These are phyloP conservation scores for Russula abietina DNA, from an alignment of 768 basidiomycete genomes.

Conservation along the genomic window DNA sequence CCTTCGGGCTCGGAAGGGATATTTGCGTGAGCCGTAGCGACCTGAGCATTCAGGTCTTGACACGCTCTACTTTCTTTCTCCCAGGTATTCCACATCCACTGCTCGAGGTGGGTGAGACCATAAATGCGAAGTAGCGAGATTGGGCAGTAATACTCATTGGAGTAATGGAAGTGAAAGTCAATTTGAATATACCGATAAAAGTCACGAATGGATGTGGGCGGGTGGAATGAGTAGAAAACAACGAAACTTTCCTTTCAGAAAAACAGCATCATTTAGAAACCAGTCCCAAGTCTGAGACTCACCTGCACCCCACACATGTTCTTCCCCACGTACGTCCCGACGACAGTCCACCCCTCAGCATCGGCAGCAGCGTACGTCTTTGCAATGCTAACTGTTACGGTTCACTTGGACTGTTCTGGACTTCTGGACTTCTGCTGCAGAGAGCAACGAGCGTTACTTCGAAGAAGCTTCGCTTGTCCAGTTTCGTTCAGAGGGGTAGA, in stretches of 20 bases:
- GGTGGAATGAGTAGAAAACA: too few relatives aligned
- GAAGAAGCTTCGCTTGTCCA: too few relatives aligned
- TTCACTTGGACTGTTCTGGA: too few relatives aligned
- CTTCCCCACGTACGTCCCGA: slow-evolving; percentile 83
- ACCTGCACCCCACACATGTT: slow-evolving; percentile 91
- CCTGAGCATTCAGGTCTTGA: slow-evolving; percentile 30
- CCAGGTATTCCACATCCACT: slow-evolving; percentile 90
- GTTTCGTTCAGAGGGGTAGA: too few relatives aligned
- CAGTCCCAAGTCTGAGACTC: slow-evolving; percentile 27
- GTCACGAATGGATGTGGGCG: slow-evolving; percentile 60
- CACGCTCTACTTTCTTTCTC: slow-evolving; percentile 58
- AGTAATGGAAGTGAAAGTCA: slow-evolving; percentile 90
- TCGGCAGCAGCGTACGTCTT: slow-evolving; percentile 38
- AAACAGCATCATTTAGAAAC: slow-evolving; percentile 40
- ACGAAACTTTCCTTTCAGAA: too few relatives aligned
- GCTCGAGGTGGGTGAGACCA: too few relatives aligned
- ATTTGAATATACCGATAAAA: slow-evolving; percentile 94
- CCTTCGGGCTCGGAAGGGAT: slow-evolving; percentile 23
- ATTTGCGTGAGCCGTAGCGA: slow-evolving; percentile 27
- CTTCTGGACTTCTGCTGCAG: too few relatives aligned
- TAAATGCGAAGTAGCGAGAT: slow-evolving; percentile 89
- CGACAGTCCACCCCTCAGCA: slow-evolving; percentile 43
- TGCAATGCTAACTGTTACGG: too few relatives aligned
- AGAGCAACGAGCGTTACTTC: too few relatives aligned
- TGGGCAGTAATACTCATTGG: slow-evolving; percentile 94